Conservation (phyloP, 1,139 yeast genomes). For the Kodamaea alishanica region DNA sequence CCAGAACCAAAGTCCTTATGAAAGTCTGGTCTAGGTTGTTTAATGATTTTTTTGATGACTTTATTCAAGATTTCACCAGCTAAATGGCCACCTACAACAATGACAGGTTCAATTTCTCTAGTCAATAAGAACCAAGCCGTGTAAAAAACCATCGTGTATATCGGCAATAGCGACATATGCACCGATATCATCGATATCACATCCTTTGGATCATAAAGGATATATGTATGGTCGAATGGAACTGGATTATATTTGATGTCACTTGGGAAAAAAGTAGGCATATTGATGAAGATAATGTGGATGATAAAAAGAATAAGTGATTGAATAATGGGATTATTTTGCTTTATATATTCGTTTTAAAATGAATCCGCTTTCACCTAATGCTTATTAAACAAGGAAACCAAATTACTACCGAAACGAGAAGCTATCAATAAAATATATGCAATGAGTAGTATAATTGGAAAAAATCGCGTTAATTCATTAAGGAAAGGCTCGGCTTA, state of each 20-base stretch:
- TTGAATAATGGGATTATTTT: neutral
- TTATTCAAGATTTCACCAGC: constrained; percentile 71
- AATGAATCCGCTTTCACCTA: no score
- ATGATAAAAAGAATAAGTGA: constrained; percentile 1
- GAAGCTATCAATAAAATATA: no score
- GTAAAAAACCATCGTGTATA: constrained; percentile 72
- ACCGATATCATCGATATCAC: constrained; percentile 60
- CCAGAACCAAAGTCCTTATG: constrained; percentile 50
- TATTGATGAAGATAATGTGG: constrained; percentile 3
- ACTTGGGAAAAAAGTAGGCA: constrained; percentile 22
- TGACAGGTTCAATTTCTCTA: constrained; percentile 80
- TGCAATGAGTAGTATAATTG: no score
- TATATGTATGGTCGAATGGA: constrained; percentile 70
- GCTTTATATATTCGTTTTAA: neutral
- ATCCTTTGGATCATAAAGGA: constrained; percentile 71
- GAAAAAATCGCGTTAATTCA: no score
- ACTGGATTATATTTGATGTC: constrained; percentile 32
- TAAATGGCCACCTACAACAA: constrained; percentile 84
- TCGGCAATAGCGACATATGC: constrained; percentile 77
- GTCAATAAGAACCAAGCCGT: constrained; percentile 79
- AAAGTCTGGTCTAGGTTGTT: constrained; percentile 72
- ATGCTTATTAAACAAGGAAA: no score
- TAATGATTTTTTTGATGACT: constrained; percentile 57
- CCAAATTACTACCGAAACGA: no score
- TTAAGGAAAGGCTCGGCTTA: no score